These are phyloP conservation scores for Neovahlkampfia damariscottae DNA, from an alignment of 78 protist genomes.

Conservation along the genomic window DNA sequence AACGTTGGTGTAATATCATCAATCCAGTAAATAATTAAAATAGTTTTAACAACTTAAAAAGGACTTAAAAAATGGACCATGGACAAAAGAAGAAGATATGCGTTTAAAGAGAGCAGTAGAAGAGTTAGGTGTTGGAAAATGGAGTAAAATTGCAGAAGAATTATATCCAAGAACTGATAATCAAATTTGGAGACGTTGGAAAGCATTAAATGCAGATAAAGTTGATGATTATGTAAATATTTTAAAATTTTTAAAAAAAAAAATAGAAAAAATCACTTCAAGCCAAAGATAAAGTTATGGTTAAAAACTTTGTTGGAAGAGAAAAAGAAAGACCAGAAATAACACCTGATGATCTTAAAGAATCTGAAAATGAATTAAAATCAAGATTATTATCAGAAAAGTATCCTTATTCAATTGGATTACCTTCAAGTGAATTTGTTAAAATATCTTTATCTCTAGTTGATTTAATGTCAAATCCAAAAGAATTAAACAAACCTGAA, in stretches of 20 bases:
- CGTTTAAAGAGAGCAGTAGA: not conserved
- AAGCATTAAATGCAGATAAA: constrained; percentile 7
- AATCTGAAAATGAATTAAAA: too few species aligned
- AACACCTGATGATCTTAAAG: not conserved
- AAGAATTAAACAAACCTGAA: too few species aligned
- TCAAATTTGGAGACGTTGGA: constrained; percentile 36
- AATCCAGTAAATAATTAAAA: too few species aligned
- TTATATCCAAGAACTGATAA: constrained; percentile 23
- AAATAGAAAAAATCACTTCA: not conserved
- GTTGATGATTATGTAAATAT: too few species aligned
- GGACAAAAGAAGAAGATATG: constrained; percentile 22
- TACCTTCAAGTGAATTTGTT: too few species aligned
- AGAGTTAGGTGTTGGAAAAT: constrained; percentile 8
- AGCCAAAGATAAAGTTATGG: not conserved
- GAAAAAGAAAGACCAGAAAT: not conserved
- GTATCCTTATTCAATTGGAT: too few species aligned
- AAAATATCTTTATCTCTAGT: too few species aligned
- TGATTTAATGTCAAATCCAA: too few species aligned
- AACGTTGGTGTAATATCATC: constrained; percentile 35
- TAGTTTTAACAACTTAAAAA: too few species aligned
- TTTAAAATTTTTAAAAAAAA: too few species aligned
- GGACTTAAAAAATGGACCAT: not conserved
- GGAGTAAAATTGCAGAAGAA: constrained; percentile 21
- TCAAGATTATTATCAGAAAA: too few species aligned
- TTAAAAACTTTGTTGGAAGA: constrained; percentile 1